These are phyloP conservation scores for Morella rubra DNA, from an alignment of 306 rosid genomes.

Conservation along the genomic window DNA sequence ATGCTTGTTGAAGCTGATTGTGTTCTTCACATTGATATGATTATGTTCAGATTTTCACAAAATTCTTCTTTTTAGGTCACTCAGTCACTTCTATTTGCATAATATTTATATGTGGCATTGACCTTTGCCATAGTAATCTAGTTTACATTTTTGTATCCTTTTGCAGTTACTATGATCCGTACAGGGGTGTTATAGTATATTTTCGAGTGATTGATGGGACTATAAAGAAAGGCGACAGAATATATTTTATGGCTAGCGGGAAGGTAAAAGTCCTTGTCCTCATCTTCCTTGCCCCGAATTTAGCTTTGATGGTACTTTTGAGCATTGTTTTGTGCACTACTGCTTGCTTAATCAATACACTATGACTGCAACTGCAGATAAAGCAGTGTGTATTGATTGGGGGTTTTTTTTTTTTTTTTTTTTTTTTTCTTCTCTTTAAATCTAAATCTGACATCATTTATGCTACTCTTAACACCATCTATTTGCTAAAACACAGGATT, in stretches of 20 bases:
- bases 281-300: constrained; percentile 18
- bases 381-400: constrained; percentile 10
- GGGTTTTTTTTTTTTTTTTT: constrained; percentile 4
- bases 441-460: constrained; percentile 4
- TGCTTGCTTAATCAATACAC: background rate
- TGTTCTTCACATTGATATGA: background rate
- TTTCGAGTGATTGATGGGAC: constrained; percentile 87
- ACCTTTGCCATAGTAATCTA: constrained; percentile 20
- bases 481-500: constrained; percentile 48
- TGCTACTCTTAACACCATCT: constrained; percentile 16
- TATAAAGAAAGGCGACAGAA: constrained; percentile 88
- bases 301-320: constrained; percentile 17
- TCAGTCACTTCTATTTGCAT: too few relatives aligned
- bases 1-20: background rate
- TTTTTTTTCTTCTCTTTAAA: constrained; percentile 7
- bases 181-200: constrained; percentile 89
- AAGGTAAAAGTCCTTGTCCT: constrained; percentile 52
- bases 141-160: constrained; percentile 34
- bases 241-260: constrained; percentile 85
- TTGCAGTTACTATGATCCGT: constrained; percentile 90
- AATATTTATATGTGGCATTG: too few relatives aligned
- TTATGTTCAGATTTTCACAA: too few relatives aligned
- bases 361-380: constrained; percentile 15
- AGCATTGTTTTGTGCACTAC: constrained; percentile 6
- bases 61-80: too few relatives aligned